Conservation (phyloP, 1,284 basidiomycete species). For the Mycosarcoma maydis region DNA sequence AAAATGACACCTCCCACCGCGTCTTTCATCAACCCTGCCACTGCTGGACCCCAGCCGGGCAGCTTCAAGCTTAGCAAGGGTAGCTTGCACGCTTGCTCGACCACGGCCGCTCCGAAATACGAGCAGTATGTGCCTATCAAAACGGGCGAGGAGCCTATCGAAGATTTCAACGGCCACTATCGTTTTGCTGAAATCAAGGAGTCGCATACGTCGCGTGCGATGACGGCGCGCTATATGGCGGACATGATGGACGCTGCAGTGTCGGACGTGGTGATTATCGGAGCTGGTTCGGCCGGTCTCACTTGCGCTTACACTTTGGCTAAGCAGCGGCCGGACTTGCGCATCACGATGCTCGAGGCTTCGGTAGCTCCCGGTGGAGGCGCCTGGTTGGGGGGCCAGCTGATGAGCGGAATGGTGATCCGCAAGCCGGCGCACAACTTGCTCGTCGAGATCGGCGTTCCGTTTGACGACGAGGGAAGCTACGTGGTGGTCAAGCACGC, state of each 20-base stretch:
- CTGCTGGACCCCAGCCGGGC: conserved; percentile 1
- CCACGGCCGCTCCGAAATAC: conserved; percentile 15
- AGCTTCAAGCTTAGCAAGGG: conserved; percentile 30
- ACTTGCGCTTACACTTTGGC: conserved; percentile 77
- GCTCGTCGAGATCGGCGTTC: conserved; percentile 77
- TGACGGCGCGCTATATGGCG: conserved; percentile 59
- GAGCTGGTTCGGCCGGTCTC: conserved; percentile 81
- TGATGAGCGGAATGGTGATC: conserved; percentile 86
- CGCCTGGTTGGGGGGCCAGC: conserved; percentile 73
- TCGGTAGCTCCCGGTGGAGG: conserved; percentile 78
- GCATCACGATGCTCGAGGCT: conserved; percentile 83
- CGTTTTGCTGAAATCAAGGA: conserved; percentile 64
- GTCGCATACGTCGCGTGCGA: conserved; percentile 60
- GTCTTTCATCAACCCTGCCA: conserved; percentile 28
- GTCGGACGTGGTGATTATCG: conserved; percentile 82
- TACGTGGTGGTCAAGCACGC: conserved; percentile 68
- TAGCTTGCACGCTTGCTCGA: conserved; percentile 9
- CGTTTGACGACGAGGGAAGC: conserved; percentile 82
- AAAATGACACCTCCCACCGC: conserved; percentile 57
- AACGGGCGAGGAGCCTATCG: conserved; percentile 57
- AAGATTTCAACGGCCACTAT: conserved; percentile 62
- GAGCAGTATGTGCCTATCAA: conserved; percentile 54
- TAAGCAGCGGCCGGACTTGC: conserved; percentile 79
- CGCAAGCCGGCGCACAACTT: conserved; percentile 81
- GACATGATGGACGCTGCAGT: conserved; percentile 69